Conservation (phyloP, 2,329 filamentous ascomycete genomes). For the Penicillium palitans region DNA sequence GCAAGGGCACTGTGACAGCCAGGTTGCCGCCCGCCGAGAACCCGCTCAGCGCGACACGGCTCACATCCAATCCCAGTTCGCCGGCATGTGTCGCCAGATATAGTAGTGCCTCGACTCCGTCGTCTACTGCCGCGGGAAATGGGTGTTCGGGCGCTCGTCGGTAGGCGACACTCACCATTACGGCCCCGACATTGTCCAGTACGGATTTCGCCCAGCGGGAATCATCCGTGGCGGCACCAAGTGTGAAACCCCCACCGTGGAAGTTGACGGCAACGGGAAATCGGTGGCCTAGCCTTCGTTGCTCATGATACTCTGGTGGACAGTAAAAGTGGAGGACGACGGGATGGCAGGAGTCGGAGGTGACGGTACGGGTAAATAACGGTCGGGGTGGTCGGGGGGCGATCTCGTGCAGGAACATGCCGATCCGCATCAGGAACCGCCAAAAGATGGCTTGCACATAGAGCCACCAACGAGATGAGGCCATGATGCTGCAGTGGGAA, state of each 20-base stretch:
- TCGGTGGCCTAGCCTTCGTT: slow-evolving; percentile 41
- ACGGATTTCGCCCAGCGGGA: slow-evolving; percentile 59
- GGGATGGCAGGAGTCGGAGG: slow-evolving; percentile 52
- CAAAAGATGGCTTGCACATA: slow-evolving; percentile 64
- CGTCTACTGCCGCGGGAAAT: slow-evolving; percentile 64
- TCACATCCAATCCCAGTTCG: slow-evolving; percentile 58
- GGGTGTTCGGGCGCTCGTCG: slow-evolving; percentile 61
- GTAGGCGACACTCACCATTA: slow-evolving; percentile 63
- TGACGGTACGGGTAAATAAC: slow-evolving; percentile 58
- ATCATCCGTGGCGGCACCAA: slow-evolving; percentile 62
- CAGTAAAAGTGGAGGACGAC: slow-evolving; percentile 63
- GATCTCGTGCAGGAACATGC: slow-evolving; percentile 67
- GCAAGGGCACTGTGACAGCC: slow-evolving; percentile 61
- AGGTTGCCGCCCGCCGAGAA: slow-evolving; percentile 66
- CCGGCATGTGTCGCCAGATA: slow-evolving; percentile 58
- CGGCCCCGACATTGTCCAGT: slow-evolving; percentile 56
- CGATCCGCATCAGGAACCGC: slow-evolving; percentile 67
- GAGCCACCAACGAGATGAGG: slow-evolving; percentile 58
- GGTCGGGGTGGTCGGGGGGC: slow-evolving; percentile 62
- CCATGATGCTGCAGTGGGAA: slow-evolving; percentile 25
- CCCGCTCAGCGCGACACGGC: slow-evolving; percentile 59
- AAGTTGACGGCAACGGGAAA: slow-evolving; percentile 64
- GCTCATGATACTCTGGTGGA: slow-evolving; percentile 45
- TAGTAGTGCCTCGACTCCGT: slow-evolving; percentile 62
- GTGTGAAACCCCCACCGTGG: slow-evolving; percentile 64